Evolutionary conservation across 345 rosid species (phyloP), one percentile per base, ranked within the genome.

Genomic region (Crucihimalaya himalaica): DNA sequence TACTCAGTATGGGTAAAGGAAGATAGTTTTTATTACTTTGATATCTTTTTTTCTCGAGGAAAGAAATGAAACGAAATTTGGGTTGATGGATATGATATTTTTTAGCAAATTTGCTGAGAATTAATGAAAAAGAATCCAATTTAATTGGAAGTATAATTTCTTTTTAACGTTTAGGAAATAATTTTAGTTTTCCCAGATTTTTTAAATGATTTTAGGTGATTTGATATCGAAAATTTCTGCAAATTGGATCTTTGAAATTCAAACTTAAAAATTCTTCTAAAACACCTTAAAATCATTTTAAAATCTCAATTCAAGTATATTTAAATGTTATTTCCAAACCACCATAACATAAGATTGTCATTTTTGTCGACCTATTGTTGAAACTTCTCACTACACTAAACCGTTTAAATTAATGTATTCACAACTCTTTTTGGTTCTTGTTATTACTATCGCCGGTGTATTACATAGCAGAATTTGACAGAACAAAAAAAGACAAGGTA

Each of bases 301-400:
- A 32, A 32, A 32, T 8, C 2, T 8, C 35, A 32, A 32, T 32
- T 8, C 8, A 2, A 32, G 35, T 32, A 32, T 2, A 8, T 32
- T 32, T 32, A 8, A 2, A 32, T 32, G 10, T 32, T 31, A 8
- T 2, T 32, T 32, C 11, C 35, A 8, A 32, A 29, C 7, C 32
- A 29, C 32, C 32, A 27, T n/a, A n/a, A n/a, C n/a, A n/a, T n/a
- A n/a, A n/a, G n/a, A n/a, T n/a, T n/a, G n/a, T n/a, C n/a, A n/a
- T n/a, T n/a, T n/a, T 85, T 5, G 84, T 84, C 14, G 81, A 79
- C 23, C 78, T 81, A 70, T 57, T 89, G 28, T 56, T 70, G 72
- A 80, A 37, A 68, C 82, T 68, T 2, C 54, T 82, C 55, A 62
- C 48, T 19, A 61, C 43, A 39, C 71, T 23, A 74, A 73, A 53